Evolutionary conservation across 2,329 filamentous ascomycete species (phyloP).

Genomic region (Neonectria punicea): DNA sequence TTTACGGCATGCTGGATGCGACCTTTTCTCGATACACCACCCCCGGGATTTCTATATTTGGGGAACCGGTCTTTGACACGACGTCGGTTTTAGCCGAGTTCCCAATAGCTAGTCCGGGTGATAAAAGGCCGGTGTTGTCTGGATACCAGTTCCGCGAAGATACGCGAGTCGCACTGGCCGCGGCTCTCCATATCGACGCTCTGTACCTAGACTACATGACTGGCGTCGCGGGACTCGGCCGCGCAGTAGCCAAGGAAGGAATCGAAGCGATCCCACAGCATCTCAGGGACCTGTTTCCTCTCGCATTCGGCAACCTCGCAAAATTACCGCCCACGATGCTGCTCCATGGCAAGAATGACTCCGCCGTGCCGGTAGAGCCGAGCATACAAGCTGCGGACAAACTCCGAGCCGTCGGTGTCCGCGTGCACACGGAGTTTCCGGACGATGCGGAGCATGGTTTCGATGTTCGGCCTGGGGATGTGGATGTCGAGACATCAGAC

Average conservation of each 20-base stretch:
- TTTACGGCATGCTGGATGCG: slow-evolving; percentile 37
- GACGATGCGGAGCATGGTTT: slow-evolving; percentile 37
- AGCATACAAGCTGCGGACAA: slow-evolving; percentile 34
- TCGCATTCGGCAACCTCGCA: slow-evolving; percentile 22
- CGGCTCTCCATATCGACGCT: slow-evolving; percentile 34
- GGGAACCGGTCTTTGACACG: slow-evolving; percentile 22
- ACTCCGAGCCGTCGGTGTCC: slow-evolving; percentile 22
- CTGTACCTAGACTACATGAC: slow-evolving; percentile 39
- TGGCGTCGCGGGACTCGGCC: slow-evolving; percentile 22
- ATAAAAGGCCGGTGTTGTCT: slow-evolving; percentile 25
- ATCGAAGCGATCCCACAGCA: slow-evolving; percentile 20
- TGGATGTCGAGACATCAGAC: slow-evolving; percentile 28
- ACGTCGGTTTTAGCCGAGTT: slow-evolving; percentile 23
- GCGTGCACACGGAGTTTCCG: slow-evolving; percentile 28
- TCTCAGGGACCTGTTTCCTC: slow-evolving; percentile 29
- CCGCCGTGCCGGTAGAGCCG: slow-evolving; percentile 32
- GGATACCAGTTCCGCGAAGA: slow-evolving; percentile 12
- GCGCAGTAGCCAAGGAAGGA: slow-evolving; percentile 21
- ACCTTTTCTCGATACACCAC: slow-evolving; percentile 27
- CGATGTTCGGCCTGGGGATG: slow-evolving; percentile 22
- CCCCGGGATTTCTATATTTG: slow-evolving; percentile 29
- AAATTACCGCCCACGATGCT: slow-evolving; percentile 32
- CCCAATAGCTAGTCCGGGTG: slow-evolving; percentile 4
- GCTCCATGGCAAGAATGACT: slow-evolving; percentile 35
- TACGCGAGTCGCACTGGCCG: slow-evolving; percentile 7